These are phyloP conservation scores for Prunus campanulata DNA, from an alignment of 306 rosid species.

Conservation along the genomic window DNA sequence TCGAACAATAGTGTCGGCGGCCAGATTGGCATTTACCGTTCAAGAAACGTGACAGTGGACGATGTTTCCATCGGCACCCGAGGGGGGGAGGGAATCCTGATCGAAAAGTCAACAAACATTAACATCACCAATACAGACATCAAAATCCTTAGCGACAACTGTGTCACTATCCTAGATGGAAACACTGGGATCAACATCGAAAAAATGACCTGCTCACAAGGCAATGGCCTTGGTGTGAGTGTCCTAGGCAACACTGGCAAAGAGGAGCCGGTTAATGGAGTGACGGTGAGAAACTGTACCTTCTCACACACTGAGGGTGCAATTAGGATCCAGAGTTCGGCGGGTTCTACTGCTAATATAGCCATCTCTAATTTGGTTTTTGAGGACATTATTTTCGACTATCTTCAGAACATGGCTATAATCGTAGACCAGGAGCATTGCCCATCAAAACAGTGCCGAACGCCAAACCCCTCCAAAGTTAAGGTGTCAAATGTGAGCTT, in stretches of 20 bases:
- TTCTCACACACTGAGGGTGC: background rate
- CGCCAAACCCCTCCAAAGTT: background rate
- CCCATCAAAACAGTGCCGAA: background rate
- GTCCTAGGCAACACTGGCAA: background rate
- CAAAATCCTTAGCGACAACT: too few relatives aligned
- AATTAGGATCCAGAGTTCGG: background rate
- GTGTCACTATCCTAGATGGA: too few relatives aligned
- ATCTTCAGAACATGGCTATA: background rate
- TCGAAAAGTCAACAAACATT: too few relatives aligned
- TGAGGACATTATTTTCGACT: background rate
- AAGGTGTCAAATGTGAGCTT: background rate
- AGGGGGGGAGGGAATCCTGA: too few relatives aligned
- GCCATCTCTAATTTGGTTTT: background rate
- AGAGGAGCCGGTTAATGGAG: background rate
- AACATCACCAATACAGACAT: too few relatives aligned
- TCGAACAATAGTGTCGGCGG: too few relatives aligned
- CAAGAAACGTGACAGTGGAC: too few relatives aligned
- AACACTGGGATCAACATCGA: background rate
- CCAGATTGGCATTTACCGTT: too few relatives aligned
- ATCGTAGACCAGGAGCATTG: background rate
- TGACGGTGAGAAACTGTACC: background rate
- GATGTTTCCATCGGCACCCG: too few relatives aligned
- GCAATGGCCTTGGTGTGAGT: background rate
- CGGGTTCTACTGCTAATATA: background rate
- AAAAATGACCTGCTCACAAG: background rate